Percentiles rank a stretch among this genome's conserved stretches.
Evolutionary conservation across 164 flowering plant species (phyloP).

Genomic region (Pachysandra terminalis): DNA sequence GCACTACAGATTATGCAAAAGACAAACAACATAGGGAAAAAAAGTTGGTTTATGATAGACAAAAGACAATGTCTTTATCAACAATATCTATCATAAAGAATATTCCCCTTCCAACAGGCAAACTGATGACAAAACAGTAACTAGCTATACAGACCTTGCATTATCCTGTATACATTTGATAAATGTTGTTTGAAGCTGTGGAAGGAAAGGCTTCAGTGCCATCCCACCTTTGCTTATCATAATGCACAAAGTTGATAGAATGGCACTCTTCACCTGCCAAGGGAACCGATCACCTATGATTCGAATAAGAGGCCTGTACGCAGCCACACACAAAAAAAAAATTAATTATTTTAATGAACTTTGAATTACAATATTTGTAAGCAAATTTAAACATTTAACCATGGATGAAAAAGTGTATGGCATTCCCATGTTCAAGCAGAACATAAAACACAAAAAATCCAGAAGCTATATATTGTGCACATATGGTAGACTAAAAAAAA

Average conservation of each 20-base stretch:
- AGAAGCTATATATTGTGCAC: not conserved
- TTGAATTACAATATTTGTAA: not conserved
- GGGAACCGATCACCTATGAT: slow-evolving; percentile 97
- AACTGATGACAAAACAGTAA: not conserved
- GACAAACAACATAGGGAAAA: not conserved
- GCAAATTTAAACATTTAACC: not conserved
- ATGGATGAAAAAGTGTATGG: no score
- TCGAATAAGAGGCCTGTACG: slow-evolving; percentile 90
- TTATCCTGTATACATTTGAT: slow-evolving; percentile 91
- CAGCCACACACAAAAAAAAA: slow-evolving; percentile 1
- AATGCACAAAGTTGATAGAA: slow-evolving; percentile 79
- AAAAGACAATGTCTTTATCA: not conserved
- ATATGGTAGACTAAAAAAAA: not conserved
- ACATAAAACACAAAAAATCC: not conserved
- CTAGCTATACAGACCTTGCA: slow-evolving; percentile 56
- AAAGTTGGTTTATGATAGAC: not conserved
- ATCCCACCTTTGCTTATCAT: slow-evolving; percentile 89
- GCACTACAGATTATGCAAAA: no score
- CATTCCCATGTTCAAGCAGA: not conserved
- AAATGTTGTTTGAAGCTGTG: slow-evolving; percentile 98
- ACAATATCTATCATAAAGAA: not conserved
- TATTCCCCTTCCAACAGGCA: not conserved
- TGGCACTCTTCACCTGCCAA: slow-evolving; percentile 99
- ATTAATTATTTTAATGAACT: not conserved
- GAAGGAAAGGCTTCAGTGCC: slow-evolving; percentile 96